Conservation (phyloP, 176 grass and related monocot genomes). For the Musa troglodytarum region DNA sequence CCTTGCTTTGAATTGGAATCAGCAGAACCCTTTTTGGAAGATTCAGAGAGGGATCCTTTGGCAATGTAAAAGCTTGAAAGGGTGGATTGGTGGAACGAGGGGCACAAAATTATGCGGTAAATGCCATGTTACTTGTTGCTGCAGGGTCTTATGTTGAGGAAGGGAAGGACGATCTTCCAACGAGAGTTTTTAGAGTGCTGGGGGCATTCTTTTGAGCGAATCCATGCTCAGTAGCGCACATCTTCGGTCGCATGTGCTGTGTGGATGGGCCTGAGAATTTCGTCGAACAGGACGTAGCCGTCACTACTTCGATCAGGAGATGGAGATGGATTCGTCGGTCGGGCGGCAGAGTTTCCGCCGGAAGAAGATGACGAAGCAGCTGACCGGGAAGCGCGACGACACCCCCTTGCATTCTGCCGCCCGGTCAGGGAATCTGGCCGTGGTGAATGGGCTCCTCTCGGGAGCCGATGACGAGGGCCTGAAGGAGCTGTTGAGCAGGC, state of each 20-base stretch:
- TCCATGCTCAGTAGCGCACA: too few relatives aligned
- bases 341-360: conserved; percentile 8
- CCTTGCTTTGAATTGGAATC: not conserved
- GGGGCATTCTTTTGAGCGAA: too few relatives aligned
- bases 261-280: too few relatives aligned
- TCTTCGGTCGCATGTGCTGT: too few relatives aligned
- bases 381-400: conserved; percentile 83
- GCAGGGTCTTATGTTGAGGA: not conserved
- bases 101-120: not conserved
- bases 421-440: conserved; percentile 50
- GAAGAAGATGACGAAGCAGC: conserved; percentile 99
- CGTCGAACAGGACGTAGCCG: too few relatives aligned
- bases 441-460: conserved; percentile 49
- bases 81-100: not conserved
- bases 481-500: conserved; percentile 40
- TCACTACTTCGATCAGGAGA: too few relatives aligned
- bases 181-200: too few relatives aligned
- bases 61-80: too few relatives aligned
- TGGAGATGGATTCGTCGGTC: not conserved
- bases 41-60: not conserved
- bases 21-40: not conserved
- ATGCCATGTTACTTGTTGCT: not conserved
- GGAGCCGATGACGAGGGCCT: conserved; percentile 29
- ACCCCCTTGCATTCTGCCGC: conserved; percentile 70
- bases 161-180: too few relatives aligned